Conservation (phyloP, 352 stramenopile species). For the Phytophthora sp. region DNA sequence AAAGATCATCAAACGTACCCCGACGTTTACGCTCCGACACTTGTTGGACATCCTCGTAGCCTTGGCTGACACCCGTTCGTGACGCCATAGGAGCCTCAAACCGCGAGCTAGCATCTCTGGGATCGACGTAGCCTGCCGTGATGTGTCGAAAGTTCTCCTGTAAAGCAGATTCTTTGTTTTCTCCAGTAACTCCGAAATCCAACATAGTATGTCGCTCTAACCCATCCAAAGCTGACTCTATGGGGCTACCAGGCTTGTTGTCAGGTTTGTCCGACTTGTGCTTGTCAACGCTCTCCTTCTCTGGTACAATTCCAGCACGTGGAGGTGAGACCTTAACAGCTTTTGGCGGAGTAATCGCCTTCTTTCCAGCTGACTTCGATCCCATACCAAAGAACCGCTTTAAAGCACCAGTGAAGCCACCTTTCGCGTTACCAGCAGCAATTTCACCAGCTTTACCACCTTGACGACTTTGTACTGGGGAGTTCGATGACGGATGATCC, state of each 20-base stretch:
- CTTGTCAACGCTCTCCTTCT: conserved; percentile 11
- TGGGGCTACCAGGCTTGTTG: not conserved
- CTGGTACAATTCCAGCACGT: not conserved
- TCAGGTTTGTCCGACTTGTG: not conserved
- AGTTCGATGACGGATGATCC: conserved; percentile 48
- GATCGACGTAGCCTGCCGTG: conserved; percentile 30
- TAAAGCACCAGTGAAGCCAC: conserved; percentile 55
- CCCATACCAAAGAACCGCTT: conserved; percentile 77
- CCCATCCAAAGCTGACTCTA: conserved; percentile 5
- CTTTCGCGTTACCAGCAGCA: conserved; percentile 16
- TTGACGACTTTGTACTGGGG: conserved; percentile 27
- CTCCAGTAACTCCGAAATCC: conserved; percentile 18
- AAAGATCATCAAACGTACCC: conserved; percentile 80
- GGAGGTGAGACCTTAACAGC: conserved; percentile 1
- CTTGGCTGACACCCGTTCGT: not conserved
- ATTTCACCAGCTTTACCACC: not conserved
- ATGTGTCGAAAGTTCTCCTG: conserved; percentile 44
- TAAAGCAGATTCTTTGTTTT: conserved; percentile 1
- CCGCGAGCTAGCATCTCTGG: conserved; percentile 4
- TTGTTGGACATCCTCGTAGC: conserved; percentile 15
- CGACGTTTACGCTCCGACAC: conserved; percentile 44
- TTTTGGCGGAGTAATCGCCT: conserved; percentile 13
- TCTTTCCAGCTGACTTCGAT: conserved; percentile 35
- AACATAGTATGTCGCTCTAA: conserved; percentile 37
- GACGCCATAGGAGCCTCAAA: conserved; percentile 10